These are phyloP conservation scores for Prunella vulgaris DNA, from an alignment of 257 asterid genomes.

Conservation along the genomic window DNA sequence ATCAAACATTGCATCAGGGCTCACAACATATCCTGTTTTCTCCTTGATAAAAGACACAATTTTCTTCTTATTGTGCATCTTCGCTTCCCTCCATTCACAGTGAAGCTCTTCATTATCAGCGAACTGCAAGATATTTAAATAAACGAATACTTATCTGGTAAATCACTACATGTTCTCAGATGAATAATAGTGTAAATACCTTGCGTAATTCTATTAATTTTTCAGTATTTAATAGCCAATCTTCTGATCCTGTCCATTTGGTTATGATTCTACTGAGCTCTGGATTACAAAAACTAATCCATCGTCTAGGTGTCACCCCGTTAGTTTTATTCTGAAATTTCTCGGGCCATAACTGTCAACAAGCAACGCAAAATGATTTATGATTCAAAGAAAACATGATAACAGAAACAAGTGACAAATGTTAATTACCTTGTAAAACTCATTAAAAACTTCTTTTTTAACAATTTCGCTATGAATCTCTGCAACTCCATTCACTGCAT, in stretches of 20 bases:
- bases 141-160: background rate
- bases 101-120: constrained; percentile 52
- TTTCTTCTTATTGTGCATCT: constrained; percentile 43
- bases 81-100: constrained; percentile 50
- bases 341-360: constrained; percentile 54
- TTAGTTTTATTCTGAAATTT: constrained; percentile 61
- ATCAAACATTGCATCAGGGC: constrained; percentile 58
- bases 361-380: background rate
- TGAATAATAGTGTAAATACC: constrained; percentile 15
- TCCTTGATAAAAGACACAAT: constrained; percentile 43
- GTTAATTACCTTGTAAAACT: constrained; percentile 58
- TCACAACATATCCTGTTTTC: constrained; percentile 52
- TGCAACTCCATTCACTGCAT: constrained; percentile 91
- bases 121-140: constrained; percentile 29
- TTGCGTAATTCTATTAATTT: constrained; percentile 38
- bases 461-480: constrained; percentile 86
- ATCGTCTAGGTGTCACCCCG: constrained; percentile 66
- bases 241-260: constrained; percentile 58
- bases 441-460: constrained; percentile 71
- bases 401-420: background rate
- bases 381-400: background rate
- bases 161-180: background rate
- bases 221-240: constrained; percentile 48
- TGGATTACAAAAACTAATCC: constrained; percentile 54
- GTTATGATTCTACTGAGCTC: constrained; percentile 47